A percentile compares a stretch with the other conserved stretches of the same genome.
Conservation (phyloP, 768 basidiomycete genomes). For the Fomitopsis pulvina region DNA sequence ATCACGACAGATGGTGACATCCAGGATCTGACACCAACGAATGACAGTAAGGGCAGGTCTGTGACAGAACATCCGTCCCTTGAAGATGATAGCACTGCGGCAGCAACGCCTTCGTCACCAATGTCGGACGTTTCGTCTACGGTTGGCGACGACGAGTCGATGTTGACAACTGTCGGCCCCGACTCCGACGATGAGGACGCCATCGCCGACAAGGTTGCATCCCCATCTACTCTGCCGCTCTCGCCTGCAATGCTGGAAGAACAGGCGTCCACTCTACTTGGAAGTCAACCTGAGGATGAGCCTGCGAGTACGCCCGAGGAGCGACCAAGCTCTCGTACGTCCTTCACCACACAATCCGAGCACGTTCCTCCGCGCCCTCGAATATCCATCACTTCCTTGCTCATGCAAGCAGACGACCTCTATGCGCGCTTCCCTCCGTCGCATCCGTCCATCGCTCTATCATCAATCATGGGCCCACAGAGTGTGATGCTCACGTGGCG, state of each 20-base stretch:
- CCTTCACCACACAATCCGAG: constrained; percentile 8
- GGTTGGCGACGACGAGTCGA: not conserved
- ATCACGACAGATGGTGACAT: not conserved
- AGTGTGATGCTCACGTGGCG: constrained; percentile 76
- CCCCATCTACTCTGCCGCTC: not conserved
- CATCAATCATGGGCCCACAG: constrained; percentile 69
- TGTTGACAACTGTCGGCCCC: not conserved
- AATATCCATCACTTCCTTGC: constrained; percentile 41
- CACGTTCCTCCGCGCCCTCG: constrained; percentile 19
- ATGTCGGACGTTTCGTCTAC: not conserved
- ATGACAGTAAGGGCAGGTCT: no score
- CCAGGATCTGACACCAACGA: not conserved
- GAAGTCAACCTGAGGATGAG: not conserved
- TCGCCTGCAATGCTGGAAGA: not conserved
- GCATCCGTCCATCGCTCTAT: constrained; percentile 44
- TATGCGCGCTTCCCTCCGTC: constrained; percentile 53
- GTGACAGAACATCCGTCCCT: no score
- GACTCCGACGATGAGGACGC: not conserved
- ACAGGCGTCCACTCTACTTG: not conserved
- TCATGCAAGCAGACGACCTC: constrained; percentile 53
- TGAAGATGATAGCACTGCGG: not conserved
- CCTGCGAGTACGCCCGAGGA: not conserved
- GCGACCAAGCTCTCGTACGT: not conserved
- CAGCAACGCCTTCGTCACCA: not conserved
- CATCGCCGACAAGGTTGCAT: not conserved